Evolutionary conservation across 2,329 filamentous ascomycete genomes (phyloP), one percentile per base, ranked within the genome.

Genomic region (Trichoderma lentiforme): DNA sequence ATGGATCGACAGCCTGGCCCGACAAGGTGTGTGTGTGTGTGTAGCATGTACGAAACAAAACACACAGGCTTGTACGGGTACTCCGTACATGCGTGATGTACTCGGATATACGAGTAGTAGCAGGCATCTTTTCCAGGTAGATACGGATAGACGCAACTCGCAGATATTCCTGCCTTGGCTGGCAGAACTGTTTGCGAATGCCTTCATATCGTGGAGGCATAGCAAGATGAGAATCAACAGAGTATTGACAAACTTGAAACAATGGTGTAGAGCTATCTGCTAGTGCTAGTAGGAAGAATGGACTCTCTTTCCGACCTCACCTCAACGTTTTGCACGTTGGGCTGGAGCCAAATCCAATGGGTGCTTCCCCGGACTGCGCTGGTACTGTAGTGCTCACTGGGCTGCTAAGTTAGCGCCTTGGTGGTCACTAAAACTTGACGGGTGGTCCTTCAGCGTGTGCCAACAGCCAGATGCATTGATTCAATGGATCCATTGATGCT

Each of bases 1-100:
- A 70, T 53, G 51, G 71, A 72, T 72, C 71, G 71, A 65, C 71
- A 65, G 67, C 47, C 70, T 66, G 65, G 32, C 30, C 57, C 9
- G 57, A 30, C 57, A 24, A 53, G 47, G 21, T 24, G n/a, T 51
- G 32, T 34, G 43, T 58, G 4, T 58, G 4, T 6, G 18, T 60
- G 28, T 62, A 62, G 47, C 58, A 14, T 71, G 60, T 39, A 43
- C 28, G 28, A 15, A 30, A 56, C 7, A n/a, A 11, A 14, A 32
- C 14, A 56, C 47, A 24, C 36, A 11, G n/a, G n/a, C 28, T 6
- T 21, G 62, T 36, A 28, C 32, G 18, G 34, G 21, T 28, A 63
- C 60, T 39, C 18, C 18, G 24, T 32, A 51, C n/a, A 51, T 51
- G 43, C 43, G 43, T 51, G 56, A n/a, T n/a, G 56, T 32, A 30